Evolutionary conservation across 1,284 basidiomycete genomes (phyloP), one percentile per base, ranked within the genome.

Genomic region (Cystobasidium pallidum): DNA sequence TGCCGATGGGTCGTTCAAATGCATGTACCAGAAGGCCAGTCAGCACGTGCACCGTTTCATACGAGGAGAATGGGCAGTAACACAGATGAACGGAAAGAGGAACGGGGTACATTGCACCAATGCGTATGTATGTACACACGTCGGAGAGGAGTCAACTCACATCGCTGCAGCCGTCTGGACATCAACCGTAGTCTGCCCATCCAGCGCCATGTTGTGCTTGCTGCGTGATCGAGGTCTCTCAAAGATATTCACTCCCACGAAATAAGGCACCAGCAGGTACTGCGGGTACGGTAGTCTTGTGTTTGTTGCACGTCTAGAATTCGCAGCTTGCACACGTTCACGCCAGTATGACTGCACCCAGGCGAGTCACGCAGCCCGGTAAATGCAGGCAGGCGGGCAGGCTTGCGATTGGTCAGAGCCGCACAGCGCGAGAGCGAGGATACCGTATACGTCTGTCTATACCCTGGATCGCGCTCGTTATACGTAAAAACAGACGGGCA

Each of bases 191-290:
- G 58, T 24, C 36, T 36, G n/a, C 30, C 34, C 58, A 26, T 32
- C 58, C 8, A 45, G 41, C 36, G 58, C 58, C 58, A 61, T 61
- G n/a, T n/a, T n/a, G n/a, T n/a, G n/a, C n/a, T 61, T n/a, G 58
- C 17, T 13, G 39, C 17, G 54, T 57, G 54, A 57, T 57, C 54
- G 54, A 57, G 30, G n/a, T n/a, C n/a, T n/a, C n/a, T n/a, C n/a
- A n/a, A n/a, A n/a, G n/a, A n/a, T n/a, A n/a, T n/a, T n/a, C n/a
- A n/a, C n/a, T n/a, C n/a, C n/a, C n/a, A n/a, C n/a, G n/a, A n/a
- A n/a, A n/a, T n/a, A n/a, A n/a, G n/a, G n/a, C n/a, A n/a, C n/a
- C n/a, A n/a, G n/a, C n/a, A n/a, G n/a, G n/a, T n/a, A n/a, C n/a
- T n/a, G n/a, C n/a, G n/a, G n/a, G n/a, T n/a, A n/a, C n/a, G n/a